phyloP scores from a whole-genome alignment of 768 basidiomycete genomes.

The Lactifluus echinatus region DNA sequence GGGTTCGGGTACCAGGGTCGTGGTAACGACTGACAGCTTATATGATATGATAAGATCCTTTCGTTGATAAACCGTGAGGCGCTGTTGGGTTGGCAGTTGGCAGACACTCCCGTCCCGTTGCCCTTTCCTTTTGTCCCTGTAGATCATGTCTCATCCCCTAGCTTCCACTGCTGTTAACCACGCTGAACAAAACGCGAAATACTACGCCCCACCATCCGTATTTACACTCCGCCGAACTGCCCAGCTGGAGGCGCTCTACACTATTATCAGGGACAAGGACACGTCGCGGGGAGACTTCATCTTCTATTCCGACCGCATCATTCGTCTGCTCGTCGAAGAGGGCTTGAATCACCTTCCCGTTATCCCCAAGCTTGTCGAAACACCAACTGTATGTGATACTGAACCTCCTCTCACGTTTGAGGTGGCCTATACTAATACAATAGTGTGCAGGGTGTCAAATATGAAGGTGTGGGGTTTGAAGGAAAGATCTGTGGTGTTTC shows the following conservation, averaged over 20 bases:
- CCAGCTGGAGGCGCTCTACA: slow-evolving; percentile 92
- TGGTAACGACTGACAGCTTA: no score
- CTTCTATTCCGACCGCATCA: slow-evolving; percentile 92
- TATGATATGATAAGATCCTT: no score
- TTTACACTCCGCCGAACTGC: slow-evolving; percentile 83
- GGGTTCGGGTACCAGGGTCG: no score
- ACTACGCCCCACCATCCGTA: slow-evolving; percentile 62
- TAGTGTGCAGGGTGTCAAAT: slow-evolving; percentile 59
- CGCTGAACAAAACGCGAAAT: neutral
- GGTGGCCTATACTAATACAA: no score
- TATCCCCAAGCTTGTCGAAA: slow-evolving; percentile 64
- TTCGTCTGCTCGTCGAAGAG: slow-evolving; percentile 71
- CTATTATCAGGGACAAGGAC: slow-evolving; percentile 84
- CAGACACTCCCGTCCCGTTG: neutral
- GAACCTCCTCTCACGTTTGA: neutral
- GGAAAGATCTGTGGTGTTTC: slow-evolving; percentile 96
- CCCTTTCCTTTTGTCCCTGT: neutral
- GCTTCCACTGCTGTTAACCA: neutral
- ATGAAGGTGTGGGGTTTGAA: slow-evolving; percentile 90
- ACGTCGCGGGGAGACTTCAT: slow-evolving; percentile 91
- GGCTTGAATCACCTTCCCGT: slow-evolving; percentile 86
- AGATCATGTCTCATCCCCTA: slow-evolving; percentile 4
- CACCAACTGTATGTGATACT: slow-evolving; percentile 53
- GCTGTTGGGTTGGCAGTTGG: no score
- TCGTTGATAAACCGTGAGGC: no score